Base-by-base conservation (phyloP, 164 flowering plant species). In the Piper betle region DNA sequence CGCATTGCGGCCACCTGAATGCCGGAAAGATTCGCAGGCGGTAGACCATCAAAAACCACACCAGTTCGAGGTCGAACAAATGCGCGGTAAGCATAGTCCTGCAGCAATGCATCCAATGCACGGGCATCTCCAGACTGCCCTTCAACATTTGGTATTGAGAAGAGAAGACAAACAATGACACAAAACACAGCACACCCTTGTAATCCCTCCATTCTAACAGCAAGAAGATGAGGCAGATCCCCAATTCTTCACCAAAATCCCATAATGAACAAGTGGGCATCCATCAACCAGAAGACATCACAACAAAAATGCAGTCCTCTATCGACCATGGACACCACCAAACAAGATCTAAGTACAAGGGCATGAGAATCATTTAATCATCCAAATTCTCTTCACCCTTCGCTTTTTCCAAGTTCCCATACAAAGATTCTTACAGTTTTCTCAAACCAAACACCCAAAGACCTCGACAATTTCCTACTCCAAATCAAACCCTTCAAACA, bases 11-110 rank as follows among this genome's bases (percentile, higher is more conserved):
- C 61, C 61, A 88, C 53, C 60, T 63, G 60, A 63, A 87, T 77
- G 17, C 96, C 92, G 8, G 87, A 77, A 42, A 90, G 69, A 66
- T 90, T 81, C 3, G 81, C 64, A 2, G 97, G 96, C 8, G 77
- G 80, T 4, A 2, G 40, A 38, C 78, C 96, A 43, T 79, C 74
- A 56, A 65, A 90, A 4, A 69, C 53, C 33, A 68, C 55, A 19
- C 98, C 99, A 0, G 99, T 93, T 58, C 59, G 76, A 0, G 98
- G 92, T 3, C 73, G 77, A 19, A 16, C 19, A 53, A 93, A 78
- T 17, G 92, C 87, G 74, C 77, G 67, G 67, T 69, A 93, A 57
- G 97, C 96, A 71, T 88, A 85, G 56, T 82, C 92, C 66, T 93
- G 97, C n/a, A 93, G 97, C 66, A 88, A 76, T 5, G 84, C 73